Conservation (phyloP, 257 asterid species). For the Lycium ferocissimum region DNA sequence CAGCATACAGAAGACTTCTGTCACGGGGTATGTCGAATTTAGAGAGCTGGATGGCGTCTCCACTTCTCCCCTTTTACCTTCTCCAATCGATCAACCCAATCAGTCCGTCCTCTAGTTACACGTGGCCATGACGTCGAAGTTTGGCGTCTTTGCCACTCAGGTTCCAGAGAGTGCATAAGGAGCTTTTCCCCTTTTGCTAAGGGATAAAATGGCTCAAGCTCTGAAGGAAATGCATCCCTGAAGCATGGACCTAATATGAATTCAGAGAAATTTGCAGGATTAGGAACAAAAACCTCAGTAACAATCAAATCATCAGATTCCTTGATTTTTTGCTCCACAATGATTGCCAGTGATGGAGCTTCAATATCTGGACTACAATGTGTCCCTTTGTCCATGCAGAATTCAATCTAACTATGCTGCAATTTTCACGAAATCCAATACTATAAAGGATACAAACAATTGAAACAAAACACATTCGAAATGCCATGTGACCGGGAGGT, state of each 20-base stretch:
- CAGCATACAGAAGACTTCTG: conserved; percentile 15
- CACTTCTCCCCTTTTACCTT: neutral
- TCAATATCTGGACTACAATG: neutral
- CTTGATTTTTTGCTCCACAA: neutral
- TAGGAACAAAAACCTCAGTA: conserved; percentile 19
- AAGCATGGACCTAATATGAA: conserved; percentile 8
- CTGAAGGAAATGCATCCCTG: neutral
- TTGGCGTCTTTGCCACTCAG: neutral
- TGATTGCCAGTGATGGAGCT: neutral
- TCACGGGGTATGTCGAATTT: neutral
- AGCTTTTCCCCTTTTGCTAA: conserved; percentile 2
- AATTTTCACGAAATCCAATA: too few relatives aligned
- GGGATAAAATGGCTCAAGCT: conserved; percentile 20
- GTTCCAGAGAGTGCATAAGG: neutral
- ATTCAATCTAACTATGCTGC: neutral
- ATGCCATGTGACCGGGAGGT: too few relatives aligned
- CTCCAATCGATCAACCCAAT: conserved; percentile 22
- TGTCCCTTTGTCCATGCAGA: neutral
- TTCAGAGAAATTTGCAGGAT: neutral
- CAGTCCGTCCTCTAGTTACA: neutral
- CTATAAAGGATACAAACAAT: too few relatives aligned
- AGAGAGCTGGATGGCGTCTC: conserved; percentile 19
- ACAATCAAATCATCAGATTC: neutral
- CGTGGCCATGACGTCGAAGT: neutral
- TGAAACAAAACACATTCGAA: too few relatives aligned